Evolutionary conservation across 108 stramenopile genomes (phyloP).

Genomic region (Cylindrotheca closterium): DNA sequence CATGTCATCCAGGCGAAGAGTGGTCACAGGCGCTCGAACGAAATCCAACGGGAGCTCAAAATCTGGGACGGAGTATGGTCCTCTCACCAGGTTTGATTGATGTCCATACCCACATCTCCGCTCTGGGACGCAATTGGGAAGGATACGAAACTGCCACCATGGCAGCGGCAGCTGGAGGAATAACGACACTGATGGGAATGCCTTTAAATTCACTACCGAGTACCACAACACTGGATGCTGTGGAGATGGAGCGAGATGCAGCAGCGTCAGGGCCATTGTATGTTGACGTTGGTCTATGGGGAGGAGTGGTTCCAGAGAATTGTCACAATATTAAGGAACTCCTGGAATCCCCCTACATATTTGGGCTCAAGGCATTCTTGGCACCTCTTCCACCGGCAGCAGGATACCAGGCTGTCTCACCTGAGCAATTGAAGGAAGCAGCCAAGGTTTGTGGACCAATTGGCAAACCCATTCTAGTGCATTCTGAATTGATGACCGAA

Average conservation of each 20-base stretch:
- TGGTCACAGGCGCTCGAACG: not conserved
- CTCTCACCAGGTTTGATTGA: conserved; percentile 26
- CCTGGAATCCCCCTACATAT: conserved; percentile 10
- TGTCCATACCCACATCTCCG: conserved; percentile 30
- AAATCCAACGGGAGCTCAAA: conserved; percentile 1
- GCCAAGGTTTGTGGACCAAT: conserved; percentile 29
- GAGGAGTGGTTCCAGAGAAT: conserved; percentile 27
- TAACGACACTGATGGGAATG: conserved; percentile 37
- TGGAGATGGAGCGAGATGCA: conserved; percentile 14
- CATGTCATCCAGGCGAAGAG: conserved; percentile 9
- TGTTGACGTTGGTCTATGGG: conserved; percentile 37
- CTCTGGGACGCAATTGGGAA: conserved; percentile 32
- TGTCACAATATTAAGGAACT: conserved; percentile 6
- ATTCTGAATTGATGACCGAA: conserved; percentile 27
- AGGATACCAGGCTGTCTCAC: conserved; percentile 32
- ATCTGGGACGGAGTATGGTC: not conserved
- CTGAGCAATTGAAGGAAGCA: conserved; percentile 19
- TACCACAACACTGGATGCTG: conserved; percentile 21
- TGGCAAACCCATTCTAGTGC: conserved; percentile 32
- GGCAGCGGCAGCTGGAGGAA: conserved; percentile 32
- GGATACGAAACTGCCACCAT: conserved; percentile 32
- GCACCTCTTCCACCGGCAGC: conserved; percentile 28
- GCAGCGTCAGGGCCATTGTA: conserved; percentile 6
- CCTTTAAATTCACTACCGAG: conserved; percentile 33
- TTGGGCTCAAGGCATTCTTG: conserved; percentile 40